A percentile compares a stretch with the other conserved stretches of the same genome.
phyloP scores from a whole-genome alignment of 768 basidiomycete species.

The Boletus rubroflammeus region DNA sequence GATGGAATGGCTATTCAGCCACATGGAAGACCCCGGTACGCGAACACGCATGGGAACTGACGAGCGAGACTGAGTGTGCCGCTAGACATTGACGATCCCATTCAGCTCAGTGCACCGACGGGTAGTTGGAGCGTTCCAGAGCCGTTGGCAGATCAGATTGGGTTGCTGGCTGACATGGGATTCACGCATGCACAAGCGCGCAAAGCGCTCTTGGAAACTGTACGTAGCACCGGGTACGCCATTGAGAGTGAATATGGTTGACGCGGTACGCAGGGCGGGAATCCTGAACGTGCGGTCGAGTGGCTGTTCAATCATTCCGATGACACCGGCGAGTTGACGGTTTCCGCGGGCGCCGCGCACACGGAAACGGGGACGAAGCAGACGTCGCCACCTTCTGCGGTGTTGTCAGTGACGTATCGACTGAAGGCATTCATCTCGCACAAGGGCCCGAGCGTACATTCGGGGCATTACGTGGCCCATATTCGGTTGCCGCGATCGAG shows the following conservation, averaged over 20 bases:
- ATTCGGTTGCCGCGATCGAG: conserved; percentile 35
- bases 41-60: background rate
- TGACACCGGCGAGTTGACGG: conserved; percentile 64
- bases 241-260: background rate
- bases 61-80: background rate
- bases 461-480: conserved; percentile 90
- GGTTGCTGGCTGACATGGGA: conserved; percentile 86
- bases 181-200: conserved; percentile 79
- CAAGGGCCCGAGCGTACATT: conserved; percentile 94
- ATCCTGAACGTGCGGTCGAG: conserved; percentile 85
- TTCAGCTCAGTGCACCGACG: conserved; percentile 32
- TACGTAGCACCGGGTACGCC: conserved; percentile 35
- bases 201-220: conserved; percentile 86
- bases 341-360: conserved; percentile 22
- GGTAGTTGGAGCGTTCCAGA: conserved; percentile 39
- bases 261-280: conserved; percentile 48
- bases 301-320: conserved; percentile 96
- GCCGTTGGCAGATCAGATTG: conserved; percentile 66
- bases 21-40: conserved; percentile 91
- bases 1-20: conserved; percentile 93
- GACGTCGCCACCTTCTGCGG: conserved; percentile 37
- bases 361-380: conserved; percentile 12
- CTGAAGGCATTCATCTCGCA: conserved; percentile 96
- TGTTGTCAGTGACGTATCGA: conserved; percentile 70
- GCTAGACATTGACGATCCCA: conserved; percentile 83